A percentile compares a stretch with the other conserved stretches of the same genome.
These are phyloP conservation scores for Teunomyces cretensis DNA, from an alignment of 805 yeast species.

Conservation along the genomic window DNA sequence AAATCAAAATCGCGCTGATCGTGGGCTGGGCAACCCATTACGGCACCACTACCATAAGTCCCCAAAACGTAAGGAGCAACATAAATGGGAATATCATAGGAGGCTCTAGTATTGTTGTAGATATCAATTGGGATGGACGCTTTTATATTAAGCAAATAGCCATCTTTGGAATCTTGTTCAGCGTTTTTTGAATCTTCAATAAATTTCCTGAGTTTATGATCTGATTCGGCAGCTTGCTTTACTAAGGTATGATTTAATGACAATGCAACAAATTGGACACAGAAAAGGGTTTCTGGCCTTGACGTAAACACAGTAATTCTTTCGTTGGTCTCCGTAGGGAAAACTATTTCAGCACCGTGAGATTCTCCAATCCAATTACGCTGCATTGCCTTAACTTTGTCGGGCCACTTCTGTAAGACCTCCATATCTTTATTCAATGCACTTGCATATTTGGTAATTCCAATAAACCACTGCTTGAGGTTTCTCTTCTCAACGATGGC, in stretches of 20 bases:
- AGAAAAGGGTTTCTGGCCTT: conserved; percentile 82
- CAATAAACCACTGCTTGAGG: conserved; percentile 91
- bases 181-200: conserved; percentile 49
- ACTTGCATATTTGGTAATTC: conserved; percentile 79
- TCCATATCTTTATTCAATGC: conserved; percentile 65
- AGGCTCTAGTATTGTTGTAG: conserved; percentile 12
- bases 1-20: conserved; percentile 81
- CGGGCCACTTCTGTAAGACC: conserved; percentile 75
- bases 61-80: conserved; percentile 90
- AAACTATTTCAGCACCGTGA: conserved; percentile 68
- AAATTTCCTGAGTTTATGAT: conserved; percentile 47
- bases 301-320: conserved; percentile 71
- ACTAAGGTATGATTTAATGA: conserved; percentile 70
- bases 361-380: conserved; percentile 92
- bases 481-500: conserved; percentile 83
- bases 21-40: conserved; percentile 98
- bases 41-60: conserved; percentile 87
- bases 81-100: conserved; percentile 62
- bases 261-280: conserved; percentile 81
- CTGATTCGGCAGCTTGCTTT: conserved; percentile 30
- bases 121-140: conserved; percentile 62
- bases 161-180: conserved; percentile 43
- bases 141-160: conserved; percentile 49
- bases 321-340: conserved; percentile 31
- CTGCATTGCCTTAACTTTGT: conserved; percentile 87